Evolutionary conservation across 192 early-diverging fungal species (phyloP), one percentile per base, ranked within the genome.

Genomic region (Coemansia sp.): DNA sequence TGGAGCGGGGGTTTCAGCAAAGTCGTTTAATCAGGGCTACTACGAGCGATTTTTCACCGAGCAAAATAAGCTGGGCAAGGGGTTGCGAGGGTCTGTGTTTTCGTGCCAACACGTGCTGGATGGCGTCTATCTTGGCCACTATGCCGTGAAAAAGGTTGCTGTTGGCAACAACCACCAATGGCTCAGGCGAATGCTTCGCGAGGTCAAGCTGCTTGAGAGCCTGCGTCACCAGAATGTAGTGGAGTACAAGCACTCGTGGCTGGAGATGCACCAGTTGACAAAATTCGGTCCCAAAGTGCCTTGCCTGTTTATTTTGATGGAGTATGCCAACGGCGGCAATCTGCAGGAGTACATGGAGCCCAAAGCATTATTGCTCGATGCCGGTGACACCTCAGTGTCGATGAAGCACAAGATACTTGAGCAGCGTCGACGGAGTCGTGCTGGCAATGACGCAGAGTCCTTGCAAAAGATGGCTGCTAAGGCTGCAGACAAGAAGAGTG

Each of bases 161-260:
- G 92, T 97, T n/a, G 94, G 94, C 48, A 84, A 92, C 67, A 90
- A 92, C 56, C 91, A 93, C 34, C 68, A 87, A 22, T 98, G 96
- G 96, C 85, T 98, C 6, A 89, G 92, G 16, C 84, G 92, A 20
- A 95, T 97, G 93, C 80, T 98, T 29, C 87, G 92, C 58, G 96
- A 98, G 65, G 96, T 98, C 22, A 92, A 92, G 75, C 80, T 98
- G 60, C 85, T 98, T 17, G 95, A 96, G 68, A 83, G 87, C 22
- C 84, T 98, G 14, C 91, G 88, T 28, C 94, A 98, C 76, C 92
- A 91, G 0, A 97, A 96, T 55, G 93, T 97, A 58, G 86, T 96
- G 57, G 89, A 92, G 48, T 98, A 97, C 74, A 98, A 98, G 62
- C 94, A 96, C 67, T 93, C 93, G 20, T 96, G 95, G 94, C 82